phyloP scores from a whole-genome alignment of 495 filamentous ascomycete species.

The Saxispiralis lemnorum region DNA sequence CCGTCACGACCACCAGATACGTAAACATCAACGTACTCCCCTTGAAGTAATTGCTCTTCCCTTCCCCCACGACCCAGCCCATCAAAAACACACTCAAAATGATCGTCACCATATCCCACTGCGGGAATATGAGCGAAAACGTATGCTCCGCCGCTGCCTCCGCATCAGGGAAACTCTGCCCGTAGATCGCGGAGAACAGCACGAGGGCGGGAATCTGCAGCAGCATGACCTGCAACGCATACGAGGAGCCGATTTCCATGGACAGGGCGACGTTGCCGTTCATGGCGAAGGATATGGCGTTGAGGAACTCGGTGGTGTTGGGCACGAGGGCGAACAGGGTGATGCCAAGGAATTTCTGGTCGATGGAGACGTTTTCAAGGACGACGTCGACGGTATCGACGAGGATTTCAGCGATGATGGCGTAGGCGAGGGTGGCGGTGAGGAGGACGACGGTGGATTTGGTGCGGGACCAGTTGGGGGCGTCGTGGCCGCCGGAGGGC shows the following conservation, averaged over 20 bases:
- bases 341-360: constrained; percentile 96
- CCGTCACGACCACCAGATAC: constrained; percentile 80
- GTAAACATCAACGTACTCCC: constrained; percentile 86
- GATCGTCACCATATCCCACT: constrained; percentile 98
- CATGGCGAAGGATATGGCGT: constrained; percentile 99
- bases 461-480: constrained; percentile 86
- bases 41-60: constrained; percentile 88
- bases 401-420: constrained; percentile 88
- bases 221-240: constrained; percentile 93
- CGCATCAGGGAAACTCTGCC: constrained; percentile 30
- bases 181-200: constrained; percentile 58
- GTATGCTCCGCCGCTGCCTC: constrained; percentile 53
- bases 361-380: constrained; percentile 69
- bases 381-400: constrained; percentile 95
- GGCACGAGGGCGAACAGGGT: constrained; percentile 93
- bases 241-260: constrained; percentile 97
- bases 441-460: constrained; percentile 83
- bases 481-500: constrained; percentile 68
- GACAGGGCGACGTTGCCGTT: constrained; percentile 98
- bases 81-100: constrained; percentile 95
- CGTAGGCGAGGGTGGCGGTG: constrained; percentile 81
- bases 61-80: constrained; percentile 94
- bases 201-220: constrained; percentile 89
- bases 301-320: constrained; percentile 96
- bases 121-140: constrained; percentile 88